Conservation (phyloP, 2,329 filamentous ascomycete genomes). For the Sarocladium kiliense region DNA sequence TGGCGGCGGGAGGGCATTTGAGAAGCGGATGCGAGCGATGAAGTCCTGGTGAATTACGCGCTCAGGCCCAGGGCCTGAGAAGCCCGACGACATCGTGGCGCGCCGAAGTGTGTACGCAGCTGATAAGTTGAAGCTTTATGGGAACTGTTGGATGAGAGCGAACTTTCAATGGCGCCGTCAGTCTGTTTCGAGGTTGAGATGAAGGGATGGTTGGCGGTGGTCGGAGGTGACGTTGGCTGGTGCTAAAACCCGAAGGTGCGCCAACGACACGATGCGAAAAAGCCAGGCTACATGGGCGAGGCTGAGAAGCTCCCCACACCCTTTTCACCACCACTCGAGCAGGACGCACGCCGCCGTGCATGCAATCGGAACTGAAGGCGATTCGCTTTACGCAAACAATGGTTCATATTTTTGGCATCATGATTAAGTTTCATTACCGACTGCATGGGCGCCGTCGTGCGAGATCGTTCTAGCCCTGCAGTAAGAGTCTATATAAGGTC, state of each 20-base stretch:
- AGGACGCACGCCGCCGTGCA: not conserved
- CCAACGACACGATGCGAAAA: slow-evolving; percentile 5
- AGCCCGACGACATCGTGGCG: slow-evolving; percentile 24
- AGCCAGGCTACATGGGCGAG: not conserved
- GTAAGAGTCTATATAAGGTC: slow-evolving; percentile 4
- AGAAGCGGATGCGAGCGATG: slow-evolving; percentile 91
- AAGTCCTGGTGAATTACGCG: slow-evolving; percentile 85
- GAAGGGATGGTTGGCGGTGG: not conserved
- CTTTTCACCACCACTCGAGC: too few relatives aligned
- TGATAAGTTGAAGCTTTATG: too few relatives aligned
- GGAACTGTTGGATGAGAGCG: not conserved
- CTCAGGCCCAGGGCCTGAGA: slow-evolving; percentile 38
- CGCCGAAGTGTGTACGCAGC: slow-evolving; percentile 15
- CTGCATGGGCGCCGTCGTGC: not conserved
- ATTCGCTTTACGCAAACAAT: too few relatives aligned
- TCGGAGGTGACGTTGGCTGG: slow-evolving; percentile 2
- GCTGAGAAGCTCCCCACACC: slow-evolving; percentile 7
- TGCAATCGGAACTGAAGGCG: not conserved
- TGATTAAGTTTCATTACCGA: slow-evolving; percentile 12
- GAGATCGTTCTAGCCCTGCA: not conserved
- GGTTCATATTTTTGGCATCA: slow-evolving; percentile 6
- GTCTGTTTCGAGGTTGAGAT: not conserved
- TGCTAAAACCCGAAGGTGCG: slow-evolving; percentile 1
- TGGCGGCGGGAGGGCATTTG: slow-evolving; percentile 90
- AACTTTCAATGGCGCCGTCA: too few relatives aligned